Conservation (phyloP, 805 yeast species). For the Candida maris region DNA sequence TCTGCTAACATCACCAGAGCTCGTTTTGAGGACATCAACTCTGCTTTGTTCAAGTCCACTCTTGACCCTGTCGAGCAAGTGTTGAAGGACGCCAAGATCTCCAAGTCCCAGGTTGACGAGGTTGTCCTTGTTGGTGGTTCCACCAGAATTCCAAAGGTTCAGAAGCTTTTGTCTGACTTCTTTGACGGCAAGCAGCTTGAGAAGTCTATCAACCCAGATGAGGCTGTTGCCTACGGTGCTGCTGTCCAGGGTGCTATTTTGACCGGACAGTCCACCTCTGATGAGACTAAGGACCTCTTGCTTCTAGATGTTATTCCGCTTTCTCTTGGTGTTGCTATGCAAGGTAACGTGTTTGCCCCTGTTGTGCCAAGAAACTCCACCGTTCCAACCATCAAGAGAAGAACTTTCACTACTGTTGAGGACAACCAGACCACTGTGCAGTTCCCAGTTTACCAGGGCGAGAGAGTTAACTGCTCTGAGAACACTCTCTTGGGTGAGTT, state of each 20-base stretch:
- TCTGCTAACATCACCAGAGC: conserved; percentile 93
- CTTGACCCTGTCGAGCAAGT: conserved; percentile 94
- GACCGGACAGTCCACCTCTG: conserved; percentile 86
- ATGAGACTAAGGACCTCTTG: conserved; percentile 91
- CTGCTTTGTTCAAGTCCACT: conserved; percentile 88
- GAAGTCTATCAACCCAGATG: conserved; percentile 97
- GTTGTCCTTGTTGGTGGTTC: conserved; percentile 98
- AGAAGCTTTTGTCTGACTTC: conserved; percentile 89
- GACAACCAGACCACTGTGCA: conserved; percentile 99
- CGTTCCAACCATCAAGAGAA: conserved; percentile 97
- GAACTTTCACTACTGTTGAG: conserved; percentile 97
- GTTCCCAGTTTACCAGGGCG: conserved; percentile 99
- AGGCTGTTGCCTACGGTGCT: conserved; percentile 99
- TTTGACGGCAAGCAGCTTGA: conserved; percentile 96
- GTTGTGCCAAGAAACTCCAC: conserved; percentile 99
- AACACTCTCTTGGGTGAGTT: conserved; percentile 98
- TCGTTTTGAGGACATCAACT: conserved; percentile 94
- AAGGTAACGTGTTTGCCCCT: conserved; percentile 98
- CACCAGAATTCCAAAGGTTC: conserved; percentile 98
- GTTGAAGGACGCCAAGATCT: conserved; percentile 83
- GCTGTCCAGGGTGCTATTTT: conserved; percentile 99
- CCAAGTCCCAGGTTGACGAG: conserved; percentile 84
- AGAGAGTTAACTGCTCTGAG: conserved; percentile 97
- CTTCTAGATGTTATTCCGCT: conserved; percentile 97
- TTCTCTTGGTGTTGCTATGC: conserved; percentile 99